Evolutionary conservation across 2,329 filamentous ascomycete genomes (phyloP).

Genomic region (Pseudocercospora vitis): DNA sequence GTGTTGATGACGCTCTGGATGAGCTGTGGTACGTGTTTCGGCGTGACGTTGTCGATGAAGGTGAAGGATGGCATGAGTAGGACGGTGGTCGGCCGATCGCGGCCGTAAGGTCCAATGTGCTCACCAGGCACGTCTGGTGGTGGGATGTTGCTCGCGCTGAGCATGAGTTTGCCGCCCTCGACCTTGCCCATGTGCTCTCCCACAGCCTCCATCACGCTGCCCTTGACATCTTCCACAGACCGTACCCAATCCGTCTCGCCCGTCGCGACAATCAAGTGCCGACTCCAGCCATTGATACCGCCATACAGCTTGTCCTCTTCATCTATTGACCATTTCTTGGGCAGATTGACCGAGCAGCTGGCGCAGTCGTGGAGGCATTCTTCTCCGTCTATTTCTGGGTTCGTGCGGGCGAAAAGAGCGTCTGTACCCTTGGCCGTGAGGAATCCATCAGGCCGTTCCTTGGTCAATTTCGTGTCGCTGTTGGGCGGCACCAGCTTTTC

Average conservation of each 20-base stretch:
- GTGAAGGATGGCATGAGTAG: constrained; percentile 84
- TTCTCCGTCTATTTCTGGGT: constrained; percentile 77
- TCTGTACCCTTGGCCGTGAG: constrained; percentile 48
- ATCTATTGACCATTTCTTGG: constrained; percentile 71
- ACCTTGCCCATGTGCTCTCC: constrained; percentile 39
- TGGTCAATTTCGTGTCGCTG: constrained; percentile 24
- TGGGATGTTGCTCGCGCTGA: constrained; percentile 89
- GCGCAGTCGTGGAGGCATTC: constrained; percentile 87
- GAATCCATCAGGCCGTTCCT: constrained; percentile 45
- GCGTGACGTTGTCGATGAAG: constrained; percentile 79
- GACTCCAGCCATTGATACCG: constrained; percentile 80
- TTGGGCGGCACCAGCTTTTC: constrained; percentile 24
- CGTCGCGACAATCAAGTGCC: constrained; percentile 90
- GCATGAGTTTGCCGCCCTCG: constrained; percentile 66
- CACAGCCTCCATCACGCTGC: constrained; percentile 57
- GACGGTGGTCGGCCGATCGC: constrained; percentile 70
- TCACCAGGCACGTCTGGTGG: constrained; percentile 64
- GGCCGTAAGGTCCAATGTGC: constrained; percentile 52
- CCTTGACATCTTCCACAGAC: constrained; percentile 82
- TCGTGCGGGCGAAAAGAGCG: constrained; percentile 71
- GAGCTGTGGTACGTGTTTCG: constrained; percentile 68
- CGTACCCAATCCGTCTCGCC: constrained; percentile 93
- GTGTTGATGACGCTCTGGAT: constrained; percentile 69
- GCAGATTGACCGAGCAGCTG: constrained; percentile 75
- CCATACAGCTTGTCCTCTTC: constrained; percentile 79